Evolutionary conservation across 208 protist genomes (phyloP).

Genomic region (Polymyxa betae): DNA sequence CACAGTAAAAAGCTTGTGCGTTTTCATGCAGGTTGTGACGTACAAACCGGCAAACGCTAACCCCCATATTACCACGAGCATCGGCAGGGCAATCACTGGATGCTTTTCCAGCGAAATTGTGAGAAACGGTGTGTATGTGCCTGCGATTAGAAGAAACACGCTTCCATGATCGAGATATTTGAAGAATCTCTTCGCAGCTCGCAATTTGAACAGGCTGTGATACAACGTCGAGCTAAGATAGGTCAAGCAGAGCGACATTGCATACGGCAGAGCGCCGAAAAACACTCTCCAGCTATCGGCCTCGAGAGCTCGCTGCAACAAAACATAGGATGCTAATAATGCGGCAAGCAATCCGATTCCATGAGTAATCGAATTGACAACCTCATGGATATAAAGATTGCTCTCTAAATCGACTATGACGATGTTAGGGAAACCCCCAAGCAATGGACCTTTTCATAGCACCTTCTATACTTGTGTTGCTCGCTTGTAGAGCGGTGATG

Average conservation of each 20-base stretch:
- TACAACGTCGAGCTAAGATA: constrained; percentile 46
- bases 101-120: constrained; percentile 1
- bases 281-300: background rate
- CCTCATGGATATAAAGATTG: constrained; percentile 48
- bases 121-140: constrained; percentile 34
- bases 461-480: background rate
- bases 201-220: constrained; percentile 41
- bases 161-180: constrained; percentile 49
- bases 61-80: background rate
- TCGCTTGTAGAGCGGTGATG: background rate
- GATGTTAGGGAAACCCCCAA: background rate
- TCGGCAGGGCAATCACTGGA: constrained; percentile 21
- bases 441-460: background rate
- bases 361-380: constrained; percentile 34
- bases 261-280: constrained; percentile 1
- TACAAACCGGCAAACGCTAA: background rate
- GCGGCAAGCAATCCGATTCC: background rate
- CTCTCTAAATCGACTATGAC: constrained; percentile 37
- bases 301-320: background rate
- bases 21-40: background rate
- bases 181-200: constrained; percentile 25
- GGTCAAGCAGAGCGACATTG: constrained; percentile 20
- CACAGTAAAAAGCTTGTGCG: constrained; percentile 34
- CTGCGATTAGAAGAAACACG: constrained; percentile 37
- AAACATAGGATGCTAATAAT: background rate